A percentile compares a stretch with the other conserved stretches of the same genome.
Conservation (phyloP, 257 asterid species). For the Cinchona pubescens region DNA sequence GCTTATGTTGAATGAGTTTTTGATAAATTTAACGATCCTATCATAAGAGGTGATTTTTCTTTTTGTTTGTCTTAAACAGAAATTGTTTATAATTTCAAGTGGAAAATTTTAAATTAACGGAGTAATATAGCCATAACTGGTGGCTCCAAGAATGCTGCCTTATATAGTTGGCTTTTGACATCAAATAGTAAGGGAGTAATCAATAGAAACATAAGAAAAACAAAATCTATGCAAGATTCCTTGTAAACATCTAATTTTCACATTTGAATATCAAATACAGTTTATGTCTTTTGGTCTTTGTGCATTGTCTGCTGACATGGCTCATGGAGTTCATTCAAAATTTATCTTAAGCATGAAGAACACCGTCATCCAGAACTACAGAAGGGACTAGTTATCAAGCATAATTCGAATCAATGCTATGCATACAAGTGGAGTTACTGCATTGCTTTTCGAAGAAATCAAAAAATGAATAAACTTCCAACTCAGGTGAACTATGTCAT, state of each 20-base stretch:
- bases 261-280: neutral
- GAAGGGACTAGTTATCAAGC: slow-evolving; percentile 96
- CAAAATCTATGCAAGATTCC: neutral
- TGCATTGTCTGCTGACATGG: slow-evolving; percentile 99
- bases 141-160: slow-evolving; percentile 2
- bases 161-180: neutral
- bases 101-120: neutral
- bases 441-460: slow-evolving; percentile 92
- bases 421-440: slow-evolving; percentile 98
- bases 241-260: neutral
- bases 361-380: slow-evolving; percentile 87
- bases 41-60: neutral
- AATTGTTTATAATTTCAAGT: neutral
- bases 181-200: neutral
- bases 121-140: neutral
- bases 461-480: slow-evolving; percentile 74
- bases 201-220: neutral
- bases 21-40: neutral
- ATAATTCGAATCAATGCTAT: slow-evolving; percentile 92
- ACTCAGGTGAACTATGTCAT: slow-evolving; percentile 58
- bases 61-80: neutral
- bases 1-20: neutral
- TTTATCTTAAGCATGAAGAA: slow-evolving; percentile 83
- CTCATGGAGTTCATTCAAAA: slow-evolving; percentile 98
- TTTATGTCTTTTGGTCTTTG: slow-evolving; percentile 18